Conservation (phyloP, 148 eudicot genomes). For the Chenopodium quinoa region DNA sequence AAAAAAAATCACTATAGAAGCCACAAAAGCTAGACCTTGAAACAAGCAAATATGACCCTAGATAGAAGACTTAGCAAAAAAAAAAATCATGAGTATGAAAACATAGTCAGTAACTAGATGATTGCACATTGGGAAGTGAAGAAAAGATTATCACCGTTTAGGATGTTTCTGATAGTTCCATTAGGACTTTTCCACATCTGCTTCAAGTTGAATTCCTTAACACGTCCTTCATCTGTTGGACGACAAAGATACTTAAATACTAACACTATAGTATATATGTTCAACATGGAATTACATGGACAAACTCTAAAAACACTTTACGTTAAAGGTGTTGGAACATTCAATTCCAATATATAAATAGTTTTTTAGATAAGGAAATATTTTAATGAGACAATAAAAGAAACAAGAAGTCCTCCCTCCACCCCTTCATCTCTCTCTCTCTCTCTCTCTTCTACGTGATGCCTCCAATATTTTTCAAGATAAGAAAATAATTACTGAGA, state of each 20-base stretch:
- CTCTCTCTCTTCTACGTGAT: neutral
- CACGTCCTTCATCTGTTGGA: slow-evolving; percentile 76
- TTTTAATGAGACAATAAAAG: too few species aligned
- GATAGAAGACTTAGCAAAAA: neutral
- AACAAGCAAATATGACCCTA: neutral
- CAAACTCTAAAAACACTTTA: neutral
- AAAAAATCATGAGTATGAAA: neutral
- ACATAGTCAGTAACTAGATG: neutral
- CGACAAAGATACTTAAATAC: neutral
- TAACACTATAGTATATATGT: neutral
- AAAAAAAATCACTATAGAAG: neutral
- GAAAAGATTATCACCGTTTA: slow-evolving; percentile 54
- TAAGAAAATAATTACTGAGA: neutral
- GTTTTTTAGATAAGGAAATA: neutral
- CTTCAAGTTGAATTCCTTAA: slow-evolving; percentile 71
- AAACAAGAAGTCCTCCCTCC: too few species aligned
- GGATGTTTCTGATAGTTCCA: slow-evolving; percentile 88
- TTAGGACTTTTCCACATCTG: slow-evolving; percentile 96
- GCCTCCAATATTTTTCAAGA: neutral
- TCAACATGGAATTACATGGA: neutral
- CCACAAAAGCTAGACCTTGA: neutral
- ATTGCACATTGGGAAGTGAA: neutral
- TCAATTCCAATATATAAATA: too few species aligned
- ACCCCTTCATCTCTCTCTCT: too few species aligned
- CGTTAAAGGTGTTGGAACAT: neutral